Percentiles rank a stretch among this genome's conserved stretches.
Conservation (phyloP, 257 asterid genomes). For the Echites panduratus region DNA sequence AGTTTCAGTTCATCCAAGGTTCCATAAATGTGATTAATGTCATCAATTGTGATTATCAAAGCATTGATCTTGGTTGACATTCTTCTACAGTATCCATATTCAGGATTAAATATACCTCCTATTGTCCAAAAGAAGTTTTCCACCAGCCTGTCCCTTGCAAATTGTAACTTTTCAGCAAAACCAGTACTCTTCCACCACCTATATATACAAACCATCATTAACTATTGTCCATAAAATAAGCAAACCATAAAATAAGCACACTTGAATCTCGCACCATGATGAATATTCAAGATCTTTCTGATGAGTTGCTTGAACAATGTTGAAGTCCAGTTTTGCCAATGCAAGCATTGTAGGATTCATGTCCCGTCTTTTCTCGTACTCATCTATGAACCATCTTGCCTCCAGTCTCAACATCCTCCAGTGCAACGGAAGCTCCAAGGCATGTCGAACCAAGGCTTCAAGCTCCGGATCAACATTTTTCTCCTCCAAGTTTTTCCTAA, state of each 20-base stretch:
- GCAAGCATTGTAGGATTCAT: conserved; percentile 9
- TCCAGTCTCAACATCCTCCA: conserved; percentile 20
- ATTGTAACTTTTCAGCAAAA: conserved; percentile 9
- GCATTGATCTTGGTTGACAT: conserved; percentile 16
- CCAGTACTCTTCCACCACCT: conserved; percentile 15
- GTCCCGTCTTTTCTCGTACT: conserved; percentile 12
- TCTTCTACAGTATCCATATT: conserved; percentile 8
- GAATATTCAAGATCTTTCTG: conserved; percentile 11
- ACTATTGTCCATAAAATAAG: no score
- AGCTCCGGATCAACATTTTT: not conserved
- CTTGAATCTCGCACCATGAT: conserved; percentile 2
- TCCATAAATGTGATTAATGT: conserved; percentile 20
- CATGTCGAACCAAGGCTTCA: not conserved
- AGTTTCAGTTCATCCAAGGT: conserved; percentile 16
- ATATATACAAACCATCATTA: no score
- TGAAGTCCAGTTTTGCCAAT: conserved; percentile 20
- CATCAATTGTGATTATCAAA: conserved; percentile 10
- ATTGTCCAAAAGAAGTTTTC: conserved; percentile 18
- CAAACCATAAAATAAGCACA: no score
- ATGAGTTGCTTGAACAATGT: conserved; percentile 17
- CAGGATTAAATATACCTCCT: conserved; percentile 12
- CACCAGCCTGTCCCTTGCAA: conserved; percentile 17
- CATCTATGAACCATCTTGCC: conserved; percentile 16
- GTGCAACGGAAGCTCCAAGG: conserved; percentile 15
- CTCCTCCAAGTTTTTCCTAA: not conserved